These are phyloP conservation scores for Albifimbria verrucaria DNA, from an alignment of 2,329 filamentous ascomycete species.

Conservation along the genomic window DNA sequence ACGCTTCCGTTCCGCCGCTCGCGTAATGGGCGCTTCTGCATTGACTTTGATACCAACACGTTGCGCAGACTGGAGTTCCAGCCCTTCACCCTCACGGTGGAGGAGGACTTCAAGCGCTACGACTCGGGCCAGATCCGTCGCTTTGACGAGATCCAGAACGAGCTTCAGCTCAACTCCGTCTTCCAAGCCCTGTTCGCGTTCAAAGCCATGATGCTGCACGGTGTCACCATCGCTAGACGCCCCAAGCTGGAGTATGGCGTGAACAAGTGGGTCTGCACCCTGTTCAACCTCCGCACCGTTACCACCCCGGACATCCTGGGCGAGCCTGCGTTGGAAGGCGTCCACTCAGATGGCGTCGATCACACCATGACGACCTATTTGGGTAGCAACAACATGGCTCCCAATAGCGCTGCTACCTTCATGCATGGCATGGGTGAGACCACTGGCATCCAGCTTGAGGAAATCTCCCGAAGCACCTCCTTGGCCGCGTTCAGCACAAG, in stretches of 20 bases:
- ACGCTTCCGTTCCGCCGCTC: conserved; percentile 22
- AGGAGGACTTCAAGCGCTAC: conserved; percentile 27
- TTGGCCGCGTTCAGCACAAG: conserved; percentile 20
- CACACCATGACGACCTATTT: conserved; percentile 29
- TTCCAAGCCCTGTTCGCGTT: conserved; percentile 27
- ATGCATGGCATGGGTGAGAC: conserved; percentile 23
- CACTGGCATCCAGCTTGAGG: conserved; percentile 17
- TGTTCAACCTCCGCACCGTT: conserved; percentile 25
- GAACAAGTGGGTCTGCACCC: conserved; percentile 22
- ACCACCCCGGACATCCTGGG: conserved; percentile 23
- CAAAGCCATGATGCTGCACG: conserved; percentile 24
- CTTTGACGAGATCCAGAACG: conserved; percentile 23
- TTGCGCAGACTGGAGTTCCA: conserved; percentile 26
- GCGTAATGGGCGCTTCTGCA: conserved; percentile 21
- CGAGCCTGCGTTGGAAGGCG: conserved; percentile 27
- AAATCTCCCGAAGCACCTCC: conserved; percentile 17
- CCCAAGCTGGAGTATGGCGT: conserved; percentile 22
- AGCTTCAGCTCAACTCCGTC: conserved; percentile 26
- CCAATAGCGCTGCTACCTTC: conserved; percentile 24
- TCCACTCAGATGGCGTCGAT: conserved; percentile 28
- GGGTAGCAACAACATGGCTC: conserved; percentile 22
- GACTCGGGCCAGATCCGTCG: conserved; percentile 23
- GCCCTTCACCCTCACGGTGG: conserved; percentile 21
- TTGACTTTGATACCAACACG: conserved; percentile 19
- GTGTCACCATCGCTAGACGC: conserved; percentile 15